Percentiles rank a stretch among this genome's conserved stretches.
Conservation (phyloP, 192 early-diverging fungal genomes). For the Backusella parvicylindrica region DNA sequence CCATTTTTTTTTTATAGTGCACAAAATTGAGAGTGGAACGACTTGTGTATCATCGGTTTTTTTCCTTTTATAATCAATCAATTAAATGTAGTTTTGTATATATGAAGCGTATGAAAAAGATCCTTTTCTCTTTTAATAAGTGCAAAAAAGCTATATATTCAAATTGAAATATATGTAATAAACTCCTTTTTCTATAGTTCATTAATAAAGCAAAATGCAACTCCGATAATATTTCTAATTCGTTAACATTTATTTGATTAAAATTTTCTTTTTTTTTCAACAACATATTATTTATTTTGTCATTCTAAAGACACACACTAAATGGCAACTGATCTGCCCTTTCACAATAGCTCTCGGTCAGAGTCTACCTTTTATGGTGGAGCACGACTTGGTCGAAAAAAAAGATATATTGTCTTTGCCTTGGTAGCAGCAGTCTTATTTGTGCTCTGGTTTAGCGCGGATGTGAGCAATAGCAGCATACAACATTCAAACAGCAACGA, state of each 20-base stretch:
- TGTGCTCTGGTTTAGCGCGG: constrained; percentile 5
- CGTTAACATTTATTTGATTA: background rate
- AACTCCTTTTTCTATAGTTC: no score
- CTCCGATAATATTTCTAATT: background rate
- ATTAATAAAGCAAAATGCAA: background rate
- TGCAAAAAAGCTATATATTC: no score
- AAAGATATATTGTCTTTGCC: background rate
- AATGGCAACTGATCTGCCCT: constrained; percentile 5
- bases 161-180: no score
- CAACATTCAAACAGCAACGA: background rate
- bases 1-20: no score
- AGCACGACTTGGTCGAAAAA: constrained; percentile 8
- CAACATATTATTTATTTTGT: background rate
- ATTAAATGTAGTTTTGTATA: background rate
- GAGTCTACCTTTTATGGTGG: background rate
- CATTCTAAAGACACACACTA: background rate
- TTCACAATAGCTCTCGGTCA: background rate
- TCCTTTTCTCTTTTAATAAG: no score
- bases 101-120: no score
- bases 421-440: background rate
- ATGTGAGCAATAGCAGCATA: background rate
- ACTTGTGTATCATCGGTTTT: no score
- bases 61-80: background rate
- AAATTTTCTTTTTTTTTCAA: background rate
- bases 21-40: no score